Evolutionary conservation across 139 green algal genomes (phyloP), one percentile per base, ranked within the genome.

Genomic region (Ulvella scutata): DNA sequence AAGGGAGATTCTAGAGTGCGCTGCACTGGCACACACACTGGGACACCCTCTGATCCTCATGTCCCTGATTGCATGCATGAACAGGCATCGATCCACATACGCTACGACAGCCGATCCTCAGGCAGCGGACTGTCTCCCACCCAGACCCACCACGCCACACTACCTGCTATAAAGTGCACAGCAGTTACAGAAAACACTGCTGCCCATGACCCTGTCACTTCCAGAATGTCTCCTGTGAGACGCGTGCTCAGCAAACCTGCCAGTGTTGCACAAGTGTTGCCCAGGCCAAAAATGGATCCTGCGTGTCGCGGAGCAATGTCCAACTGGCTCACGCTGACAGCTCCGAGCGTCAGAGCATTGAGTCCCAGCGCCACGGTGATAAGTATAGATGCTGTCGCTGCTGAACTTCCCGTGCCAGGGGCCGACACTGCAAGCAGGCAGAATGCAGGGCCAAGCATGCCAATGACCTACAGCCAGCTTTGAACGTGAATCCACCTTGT

Each of bases 261-360:
- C 20, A 88, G 38, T n/a, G 89, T 94, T 26, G 87, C 89, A 4
- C 80, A 80, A 0, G 87, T 93, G 80, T 93, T 93, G 23, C 89
- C 89, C 13, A 84, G 81, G 0, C 83, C 89, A 80, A 93, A 94
- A 3, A 94, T 80, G 20, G 4, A 82, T 36, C 82, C 87, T 4
- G 89, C 88, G 74, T 94, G 81, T 10, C 81, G 78, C 4, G 88
- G 88, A 1, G 87, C 87, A 20, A 94, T 82, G 77, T 94, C 89
- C 39, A 94, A 79, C 44, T 94, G 88, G 43, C 44, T 87, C 10
- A 85, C 86, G 23, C 81, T 89, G 2, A 92, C 89, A 1, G 83
- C 89, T 1, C 80, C 88, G 4, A 93, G 86, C 0, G 88, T 88
- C 2, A 94, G 80, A 0, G 89, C 89, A 4, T 81, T 89, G 33